Conservation (phyloP, 2,329 filamentous ascomycete species). For the Pseudofabraea citricarpa region DNA sequence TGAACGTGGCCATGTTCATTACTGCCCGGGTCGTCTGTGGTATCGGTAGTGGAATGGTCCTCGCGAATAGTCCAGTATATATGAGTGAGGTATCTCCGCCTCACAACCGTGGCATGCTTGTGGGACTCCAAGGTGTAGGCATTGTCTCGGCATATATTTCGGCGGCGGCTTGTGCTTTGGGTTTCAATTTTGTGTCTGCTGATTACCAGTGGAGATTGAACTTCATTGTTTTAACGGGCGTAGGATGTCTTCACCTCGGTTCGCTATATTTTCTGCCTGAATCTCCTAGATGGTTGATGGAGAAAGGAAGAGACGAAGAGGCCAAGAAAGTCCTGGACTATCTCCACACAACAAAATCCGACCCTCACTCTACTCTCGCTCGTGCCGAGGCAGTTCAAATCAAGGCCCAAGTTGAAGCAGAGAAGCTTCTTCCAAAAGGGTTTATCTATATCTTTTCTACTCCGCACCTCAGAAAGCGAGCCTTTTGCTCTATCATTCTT, state of each 20-base stretch:
- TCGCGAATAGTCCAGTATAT: conserved; percentile 14
- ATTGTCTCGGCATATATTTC: conserved; percentile 24
- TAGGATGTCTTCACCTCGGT: conserved; percentile 9
- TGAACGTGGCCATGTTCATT: conserved; percentile 10
- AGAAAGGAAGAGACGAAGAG: conserved; percentile 52
- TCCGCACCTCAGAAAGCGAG: conserved; percentile 21
- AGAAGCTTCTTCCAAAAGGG: conserved; percentile 16
- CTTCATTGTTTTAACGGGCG: conserved; percentile 19
- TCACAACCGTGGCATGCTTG: conserved; percentile 23
- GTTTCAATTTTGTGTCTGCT: conserved; percentile 19
- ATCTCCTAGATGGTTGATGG: conserved; percentile 66
- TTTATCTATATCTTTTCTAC: conserved; percentile 24
- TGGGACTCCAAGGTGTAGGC: conserved; percentile 27
- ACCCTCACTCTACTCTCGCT: conserved; percentile 14
- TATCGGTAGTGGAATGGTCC: conserved; percentile 13
- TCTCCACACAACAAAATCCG: conserved; percentile 29
- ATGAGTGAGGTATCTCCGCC: conserved; percentile 25
- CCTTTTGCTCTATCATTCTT: conserved; percentile 23
- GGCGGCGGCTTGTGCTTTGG: conserved; percentile 14
- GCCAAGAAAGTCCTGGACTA: conserved; percentile 47
- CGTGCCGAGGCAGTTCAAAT: conserved; percentile 24
- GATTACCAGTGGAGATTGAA: conserved; percentile 21
- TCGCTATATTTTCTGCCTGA: conserved; percentile 50
- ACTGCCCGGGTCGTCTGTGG: conserved; percentile 10
- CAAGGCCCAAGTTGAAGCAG: conserved; percentile 22